A percentile compares a stretch with the other conserved stretches of the same genome.
These are phyloP conservation scores for Podospora anserina DNA, from an alignment of 495 filamentous ascomycete species.

Conservation along the genomic window DNA sequence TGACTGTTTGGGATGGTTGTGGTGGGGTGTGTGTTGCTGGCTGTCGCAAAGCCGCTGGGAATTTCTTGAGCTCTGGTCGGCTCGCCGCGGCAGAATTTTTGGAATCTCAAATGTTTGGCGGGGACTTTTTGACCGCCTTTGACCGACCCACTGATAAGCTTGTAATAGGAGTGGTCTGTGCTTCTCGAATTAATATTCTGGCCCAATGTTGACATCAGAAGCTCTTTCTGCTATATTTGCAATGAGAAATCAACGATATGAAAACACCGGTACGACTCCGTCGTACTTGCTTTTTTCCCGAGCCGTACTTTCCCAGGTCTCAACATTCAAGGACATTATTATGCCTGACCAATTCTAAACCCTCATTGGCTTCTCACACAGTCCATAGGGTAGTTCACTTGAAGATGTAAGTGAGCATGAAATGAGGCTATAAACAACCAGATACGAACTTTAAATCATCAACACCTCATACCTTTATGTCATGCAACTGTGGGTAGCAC, in stretches of 20 bases:
- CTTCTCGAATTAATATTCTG: constrained; percentile 1
- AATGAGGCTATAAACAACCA: not conserved
- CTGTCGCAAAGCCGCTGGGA: constrained; percentile 10
- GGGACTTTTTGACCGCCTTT: constrained; percentile 31
- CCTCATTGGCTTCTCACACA: too few species aligned
- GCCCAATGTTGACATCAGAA: not conserved
- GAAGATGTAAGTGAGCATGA: too few species aligned
- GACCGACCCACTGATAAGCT: not conserved
- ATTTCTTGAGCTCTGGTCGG: constrained; percentile 22
- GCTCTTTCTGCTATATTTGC: too few species aligned
- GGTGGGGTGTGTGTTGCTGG: constrained; percentile 20
- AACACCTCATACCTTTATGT: not conserved
- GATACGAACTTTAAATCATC: not conserved
- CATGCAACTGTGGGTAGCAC: not conserved
- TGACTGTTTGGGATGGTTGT: constrained; percentile 19
- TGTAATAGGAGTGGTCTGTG: constrained; percentile 9
- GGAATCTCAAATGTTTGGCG: constrained; percentile 23
- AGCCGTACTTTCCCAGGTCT: too few species aligned
- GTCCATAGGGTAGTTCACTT: too few species aligned
- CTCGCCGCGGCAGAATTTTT: constrained; percentile 33
- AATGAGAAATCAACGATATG: too few species aligned
- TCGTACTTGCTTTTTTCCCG: too few species aligned
- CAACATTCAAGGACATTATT: too few species aligned
- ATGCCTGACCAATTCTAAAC: too few species aligned
- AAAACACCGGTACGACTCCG: too few species aligned